Conservation (phyloP, 306 rosid genomes). For the Luffa aegyptiaca region DNA sequence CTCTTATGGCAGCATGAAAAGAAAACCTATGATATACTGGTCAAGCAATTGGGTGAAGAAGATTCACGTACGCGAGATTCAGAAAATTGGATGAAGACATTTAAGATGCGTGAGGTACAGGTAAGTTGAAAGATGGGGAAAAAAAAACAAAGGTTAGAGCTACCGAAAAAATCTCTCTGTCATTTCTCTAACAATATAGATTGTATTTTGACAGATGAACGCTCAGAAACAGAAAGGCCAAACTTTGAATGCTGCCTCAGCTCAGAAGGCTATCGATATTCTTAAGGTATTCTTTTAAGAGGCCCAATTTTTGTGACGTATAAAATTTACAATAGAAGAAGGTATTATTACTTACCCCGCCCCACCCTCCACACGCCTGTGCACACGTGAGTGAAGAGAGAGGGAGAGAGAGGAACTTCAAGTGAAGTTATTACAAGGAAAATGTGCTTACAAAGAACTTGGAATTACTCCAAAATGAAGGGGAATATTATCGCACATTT, state of each 20-base stretch:
- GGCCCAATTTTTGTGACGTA: background rate
- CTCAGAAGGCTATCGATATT: constrained; percentile 85
- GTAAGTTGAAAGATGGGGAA: constrained; percentile 17
- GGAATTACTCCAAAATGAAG: background rate
- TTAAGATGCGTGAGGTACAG: constrained; percentile 93
- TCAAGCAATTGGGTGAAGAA: constrained; percentile 95
- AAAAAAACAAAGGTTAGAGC: background rate
- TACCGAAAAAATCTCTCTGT: background rate
- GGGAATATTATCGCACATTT: background rate
- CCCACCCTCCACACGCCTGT: too few species aligned
- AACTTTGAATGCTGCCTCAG: constrained; percentile 66
- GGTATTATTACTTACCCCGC: background rate
- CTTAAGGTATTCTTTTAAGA: constrained; percentile 48
- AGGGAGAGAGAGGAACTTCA: background rate
- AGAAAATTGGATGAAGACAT: constrained; percentile 89
- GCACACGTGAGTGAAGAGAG: background rate
- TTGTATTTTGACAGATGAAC: constrained; percentile 43
- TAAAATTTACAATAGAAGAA: background rate
- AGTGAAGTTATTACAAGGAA: background rate
- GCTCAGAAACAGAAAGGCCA: constrained; percentile 98
- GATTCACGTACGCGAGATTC: constrained; percentile 95
- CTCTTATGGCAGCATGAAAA: constrained; percentile 69
- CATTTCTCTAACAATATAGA: background rate
- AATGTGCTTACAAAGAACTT: background rate
- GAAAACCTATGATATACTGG: constrained; percentile 87